Evolutionary conservation across 306 rosid genomes (phyloP), one percentile per base, ranked within the genome.

Genomic region (Quercus alba): DNA sequence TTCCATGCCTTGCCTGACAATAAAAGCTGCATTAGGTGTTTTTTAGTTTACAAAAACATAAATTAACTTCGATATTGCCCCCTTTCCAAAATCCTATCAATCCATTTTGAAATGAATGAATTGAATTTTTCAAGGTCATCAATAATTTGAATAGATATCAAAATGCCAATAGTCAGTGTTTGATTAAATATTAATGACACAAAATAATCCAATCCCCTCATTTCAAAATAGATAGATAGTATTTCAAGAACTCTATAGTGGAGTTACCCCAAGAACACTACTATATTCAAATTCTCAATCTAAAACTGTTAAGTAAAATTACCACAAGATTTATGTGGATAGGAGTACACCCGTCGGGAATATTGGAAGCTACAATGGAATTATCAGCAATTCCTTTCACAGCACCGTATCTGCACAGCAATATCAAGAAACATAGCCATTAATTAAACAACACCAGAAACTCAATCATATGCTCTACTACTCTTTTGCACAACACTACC

Each of bases 311-410:
- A 21, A 52, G 35, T 46, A 68, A 46, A 77, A 56, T 87, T 91
- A 95, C 99, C 94, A 95, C 99, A 61, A 95, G 97, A 78, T 91
- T 95, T 74, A 95, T 75, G 81, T 95, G 99, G 75, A 93, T 84
- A 2, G 99, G 96, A 86, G 78, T 56, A 74, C 99, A 93, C 61
- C 89, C 97, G 35, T 86, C 80, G 9, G 97, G 94, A 87, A 88
- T 83, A 73, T 72, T 75, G 21, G 91, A 87, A 54, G 94, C 81
- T 33, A 80, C 57, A 76, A 88, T 85, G 31, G 85, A 76, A 14
- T 57, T 75, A 49, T 74, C 88, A 55, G 78, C 66, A 59, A 86
- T 70, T 72, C 85, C 88, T 80, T 89, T 91, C 52, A 84, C 89
- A 5, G 11, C 88, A 54, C 97, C 90, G 20, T 95, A 95, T 86